These are phyloP conservation scores for Mortierella claussenii DNA, from an alignment of 192 early-diverging fungal genomes.

Conservation along the genomic window DNA sequence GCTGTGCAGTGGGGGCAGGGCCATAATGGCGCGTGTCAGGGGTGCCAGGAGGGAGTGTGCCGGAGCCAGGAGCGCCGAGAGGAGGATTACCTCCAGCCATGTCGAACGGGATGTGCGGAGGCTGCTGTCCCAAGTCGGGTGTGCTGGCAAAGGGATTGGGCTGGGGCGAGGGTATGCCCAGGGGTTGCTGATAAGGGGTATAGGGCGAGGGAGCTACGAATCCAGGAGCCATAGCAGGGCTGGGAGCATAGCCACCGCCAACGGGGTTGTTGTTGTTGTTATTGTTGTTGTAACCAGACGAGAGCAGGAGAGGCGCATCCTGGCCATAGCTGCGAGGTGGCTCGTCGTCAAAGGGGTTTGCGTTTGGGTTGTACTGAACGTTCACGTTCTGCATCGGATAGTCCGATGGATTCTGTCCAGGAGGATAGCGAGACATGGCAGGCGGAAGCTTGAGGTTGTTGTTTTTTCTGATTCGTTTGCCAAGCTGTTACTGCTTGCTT, in stretches of 20 bases:
- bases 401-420: slow-evolving; percentile 39
- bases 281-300: slow-evolving; percentile 33
- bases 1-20: slow-evolving; percentile 56
- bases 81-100: slow-evolving; percentile 16
- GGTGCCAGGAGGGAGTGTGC: slow-evolving; percentile 25
- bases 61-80: no score
- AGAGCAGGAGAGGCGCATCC: slow-evolving; percentile 47
- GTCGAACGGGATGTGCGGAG: slow-evolving; percentile 36
- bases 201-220: slow-evolving; percentile 42
- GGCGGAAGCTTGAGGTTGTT: neutral
- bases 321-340: slow-evolving; percentile 32
- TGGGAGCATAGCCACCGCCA: slow-evolving; percentile 28
- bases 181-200: slow-evolving; percentile 51
- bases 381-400: slow-evolving; percentile 55
- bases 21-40: slow-evolving; percentile 54
- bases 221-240: slow-evolving; percentile 38
- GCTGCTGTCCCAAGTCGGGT: slow-evolving; percentile 21
- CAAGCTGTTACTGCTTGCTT: no score
- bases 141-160: slow-evolving; percentile 44
- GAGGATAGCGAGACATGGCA: slow-evolving; percentile 45
- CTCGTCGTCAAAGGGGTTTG: slow-evolving; percentile 52
- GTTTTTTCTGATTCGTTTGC: neutral
- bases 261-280: slow-evolving; percentile 19
- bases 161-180: slow-evolving; percentile 33
- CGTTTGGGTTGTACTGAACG: slow-evolving; percentile 46